phyloP scores from a whole-genome alignment of 1,139 yeast species.

The Magnusiomyces paraingens region DNA sequence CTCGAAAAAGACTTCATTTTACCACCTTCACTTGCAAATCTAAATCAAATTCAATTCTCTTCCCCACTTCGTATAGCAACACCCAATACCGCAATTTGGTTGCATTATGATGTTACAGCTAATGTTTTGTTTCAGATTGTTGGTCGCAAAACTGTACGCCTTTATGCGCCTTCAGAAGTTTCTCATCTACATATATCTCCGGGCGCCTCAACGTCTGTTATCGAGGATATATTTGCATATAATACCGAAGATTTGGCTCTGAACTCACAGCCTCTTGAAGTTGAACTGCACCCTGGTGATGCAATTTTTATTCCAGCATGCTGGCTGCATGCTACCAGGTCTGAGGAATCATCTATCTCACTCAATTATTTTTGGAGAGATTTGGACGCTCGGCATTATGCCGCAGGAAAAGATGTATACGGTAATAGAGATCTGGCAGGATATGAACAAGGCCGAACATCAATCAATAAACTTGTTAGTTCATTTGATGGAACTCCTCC shows the following conservation, averaged over 20 bases:
- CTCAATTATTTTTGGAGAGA: conserved; percentile 36
- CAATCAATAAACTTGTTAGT: conserved; percentile 22
- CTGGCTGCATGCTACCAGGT: conserved; percentile 37
- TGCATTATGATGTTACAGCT: conserved; percentile 36
- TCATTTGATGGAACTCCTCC: conserved; percentile 26
- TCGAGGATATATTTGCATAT: conserved; percentile 30
- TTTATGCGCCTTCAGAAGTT: conserved; percentile 35
- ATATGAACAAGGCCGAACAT: conserved; percentile 31
- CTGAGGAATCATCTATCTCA: conserved; percentile 31
- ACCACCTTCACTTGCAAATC: conserved; percentile 23
- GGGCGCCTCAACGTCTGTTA: conserved; percentile 32
- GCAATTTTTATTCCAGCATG: conserved; percentile 34
- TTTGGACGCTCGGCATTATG: conserved; percentile 24
- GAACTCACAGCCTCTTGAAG: conserved; percentile 28
- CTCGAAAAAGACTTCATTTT: conserved; percentile 30
- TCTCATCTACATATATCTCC: conserved; percentile 28
- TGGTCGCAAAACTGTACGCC: conserved; percentile 31
- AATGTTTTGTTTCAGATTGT: conserved; percentile 34
- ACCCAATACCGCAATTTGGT: conserved; percentile 33
- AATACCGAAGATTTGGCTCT: conserved; percentile 18
- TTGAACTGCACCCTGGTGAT: conserved; percentile 35
- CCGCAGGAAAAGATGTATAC: conserved; percentile 33
- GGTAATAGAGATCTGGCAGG: conserved; percentile 34
- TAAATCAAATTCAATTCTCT: conserved; percentile 27
- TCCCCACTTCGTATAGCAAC: conserved; percentile 35